Percentiles rank a stretch among this genome's conserved stretches.
phyloP scores from a whole-genome alignment of 305 asterid genomes.

The Fraxinus floribunda region DNA sequence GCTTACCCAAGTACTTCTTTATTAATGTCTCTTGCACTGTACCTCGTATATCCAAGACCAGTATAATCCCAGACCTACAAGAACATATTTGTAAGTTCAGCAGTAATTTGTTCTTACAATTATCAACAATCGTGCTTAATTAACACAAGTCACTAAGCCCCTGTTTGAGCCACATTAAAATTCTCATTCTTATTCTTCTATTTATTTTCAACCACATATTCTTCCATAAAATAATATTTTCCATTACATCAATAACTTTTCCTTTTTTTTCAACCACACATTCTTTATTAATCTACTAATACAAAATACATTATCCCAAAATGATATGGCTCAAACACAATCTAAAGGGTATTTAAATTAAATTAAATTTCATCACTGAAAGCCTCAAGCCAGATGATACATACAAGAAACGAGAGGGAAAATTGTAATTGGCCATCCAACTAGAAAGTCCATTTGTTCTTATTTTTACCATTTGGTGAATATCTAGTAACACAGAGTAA shows the following conservation, averaged over 20 bases:
- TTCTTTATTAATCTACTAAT: no score
- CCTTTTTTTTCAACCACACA: no score
- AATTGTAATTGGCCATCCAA: background rate
- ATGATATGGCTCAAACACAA: no score
- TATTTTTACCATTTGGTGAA: background rate
- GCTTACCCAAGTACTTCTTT: conserved; percentile 87
- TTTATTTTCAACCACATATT: no score
- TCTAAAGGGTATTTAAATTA: background rate
- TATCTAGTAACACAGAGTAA: background rate
- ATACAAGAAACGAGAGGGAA: background rate
- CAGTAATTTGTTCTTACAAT: conserved; percentile 5
- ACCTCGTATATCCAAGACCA: conserved; percentile 91
- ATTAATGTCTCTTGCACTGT: conserved; percentile 74
- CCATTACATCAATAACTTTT: no score
- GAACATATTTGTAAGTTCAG: conserved; percentile 6
- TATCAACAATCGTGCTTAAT: background rate
- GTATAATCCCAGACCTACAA: conserved; percentile 97
- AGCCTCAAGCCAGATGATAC: background rate
- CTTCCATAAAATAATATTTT: no score
- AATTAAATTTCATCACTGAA: background rate
- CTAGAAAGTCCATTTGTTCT: background rate
- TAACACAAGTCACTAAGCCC: background rate
- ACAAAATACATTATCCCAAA: no score
- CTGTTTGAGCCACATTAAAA: no score
- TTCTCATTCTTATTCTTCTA: no score